Base-by-base conservation (phyloP, 805 yeast species). In the Candida methanosorbosa region DNA sequence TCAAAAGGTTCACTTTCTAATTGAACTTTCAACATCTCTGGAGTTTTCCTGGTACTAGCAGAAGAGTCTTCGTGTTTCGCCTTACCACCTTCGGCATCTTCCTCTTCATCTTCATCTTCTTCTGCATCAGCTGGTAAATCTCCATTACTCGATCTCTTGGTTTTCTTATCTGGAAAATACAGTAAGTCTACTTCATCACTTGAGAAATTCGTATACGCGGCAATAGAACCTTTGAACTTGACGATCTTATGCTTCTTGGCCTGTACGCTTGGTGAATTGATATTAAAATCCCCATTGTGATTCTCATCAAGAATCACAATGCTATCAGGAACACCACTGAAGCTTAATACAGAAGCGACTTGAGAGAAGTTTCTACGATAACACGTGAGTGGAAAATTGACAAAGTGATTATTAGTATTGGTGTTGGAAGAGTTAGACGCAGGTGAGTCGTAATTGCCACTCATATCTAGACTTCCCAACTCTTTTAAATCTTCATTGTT, bases 351-450 rank as follows among this genome's bases (percentile, higher is more conserved):
- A 6, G 38, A 37, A 4, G 34, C 26, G 14, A 42, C 19, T 20
- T 29, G 27, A 27, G 31, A 39, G 26, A 29, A 44, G 22, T 50
- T 50, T 29, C 55, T 37, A 34, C 52, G 32, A 34, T 47, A 50
- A 30, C 52, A 47, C 1, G 44, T 41, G 15, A 50, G 35, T 3
- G 49, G 49, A 11, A n/a, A n/a, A n/a, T n/a, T n/a, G n/a, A n/a
- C n/a, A n/a, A n/a, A n/a, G n/a, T n/a, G n/a, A n/a, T n/a, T n/a
- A n/a, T n/a, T n/a, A n/a, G n/a, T n/a, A n/a, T n/a, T n/a, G n/a
- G n/a, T n/a, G n/a, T n/a, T n/a, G n/a, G n/a, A n/a, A n/a, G n/a
- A n/a, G n/a, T n/a, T n/a, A n/a, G n/a, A n/a, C n/a, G n/a, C n/a
- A n/a, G n/a, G n/a, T n/a, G n/a, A n/a, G n/a, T n/a, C n/a, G n/a